Base-by-base conservation (phyloP, 192 early-diverging fungal species). In the Entomortierella beljakovae region DNA sequence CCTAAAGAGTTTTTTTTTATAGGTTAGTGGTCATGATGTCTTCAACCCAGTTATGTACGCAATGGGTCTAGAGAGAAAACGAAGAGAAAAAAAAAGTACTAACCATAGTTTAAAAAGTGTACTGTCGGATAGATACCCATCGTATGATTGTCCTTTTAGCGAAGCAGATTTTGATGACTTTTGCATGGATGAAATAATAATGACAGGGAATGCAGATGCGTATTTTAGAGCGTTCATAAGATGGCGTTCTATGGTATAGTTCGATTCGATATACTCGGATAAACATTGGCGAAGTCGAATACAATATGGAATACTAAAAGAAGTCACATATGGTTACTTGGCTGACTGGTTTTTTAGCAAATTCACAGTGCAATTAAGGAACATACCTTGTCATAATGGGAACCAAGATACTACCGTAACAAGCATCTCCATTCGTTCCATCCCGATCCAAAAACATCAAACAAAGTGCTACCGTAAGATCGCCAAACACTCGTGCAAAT, bases 151-250 rank as follows among this genome's bases (percentile, higher is more conserved):
- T 5, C 75, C 75, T 31, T 79, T 69, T 22, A 79, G 18, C 0
- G 75, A 70, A 0, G 75, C 75, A 0, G 66, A n/a, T 33, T 70
- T 61, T 7, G 82, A 79, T 18, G 70, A 70, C 54, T 84, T 85
- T 68, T 87, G 88, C 43, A 84, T 61, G 15, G 85, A 81, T 25
- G 87, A 85, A 29, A 89, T 70, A 7, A 86, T 66, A 55, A 94
- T 90, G 49, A 95, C 92, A 0, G 94, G 94, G 54, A 96, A 84
- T 7, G 94, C 88, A 10, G 95, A 93, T 7, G 89, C 81, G 61
- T 99, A 99, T 68, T 99, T 99, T 33, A 95, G 60, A 0, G 96
- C 95, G 79, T 99, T 99, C 64, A 92, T 90, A 49, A 98, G 61
- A 51, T 97, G 96, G n/a, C 94, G 83, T 35, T 66, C 76, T 8